Evolutionary conservation across 73 alveolate species (phyloP), one percentile per base, ranked within the genome.

Genomic region (Breviolum minutum): DNA sequence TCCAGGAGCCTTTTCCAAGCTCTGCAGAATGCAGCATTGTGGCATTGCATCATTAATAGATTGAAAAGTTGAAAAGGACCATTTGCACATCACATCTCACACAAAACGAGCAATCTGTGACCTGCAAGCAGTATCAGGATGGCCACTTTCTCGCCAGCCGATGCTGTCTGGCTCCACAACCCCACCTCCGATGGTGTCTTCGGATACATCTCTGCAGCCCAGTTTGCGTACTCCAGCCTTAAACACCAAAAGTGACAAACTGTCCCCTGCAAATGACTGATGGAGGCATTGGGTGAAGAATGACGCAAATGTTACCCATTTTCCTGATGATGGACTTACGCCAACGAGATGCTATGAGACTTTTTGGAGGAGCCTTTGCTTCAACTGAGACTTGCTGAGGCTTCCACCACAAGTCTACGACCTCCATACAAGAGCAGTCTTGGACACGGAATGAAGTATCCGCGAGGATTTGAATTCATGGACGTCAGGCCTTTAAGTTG

Each of bases 151-250:
- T 40, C 54, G 54, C 54, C 54, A 40, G 54, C 54, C 54, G 54
- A 40, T 40, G 54, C 54, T 40, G n/a, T 68, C 17, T 68, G 77
- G n/a, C 77, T 22, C 27, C 13, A 32, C 40, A 80, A 40, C 48
- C 92, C 92, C 80, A 16, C 94, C 94, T 86, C 94, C 8, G 94
- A 54, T 0, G 94, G 79, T n/a, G 94, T 86, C 16, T 14, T 62
- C 30, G 94, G 94, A 79, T 86, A 86, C 81, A 62, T 63, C 63
- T 86, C 94, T 12, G 94, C 79, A 11, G 94, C 79, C 94, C 94
- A 86, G 29, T 86, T 63, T 0, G 94, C 94, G 19, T 86, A 86
- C 48, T 86, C 94, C 79, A 86, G 79, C 94, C 94, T 86, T 9
- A n/a, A 48, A 6, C 82, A 24, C 82, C 54, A 40, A 40, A 40